A percentile compares a stretch with the other conserved stretches of the same genome.
Evolutionary conservation across 306 rosid genomes (phyloP).

Genomic region (Nissolia schottii): DNA sequence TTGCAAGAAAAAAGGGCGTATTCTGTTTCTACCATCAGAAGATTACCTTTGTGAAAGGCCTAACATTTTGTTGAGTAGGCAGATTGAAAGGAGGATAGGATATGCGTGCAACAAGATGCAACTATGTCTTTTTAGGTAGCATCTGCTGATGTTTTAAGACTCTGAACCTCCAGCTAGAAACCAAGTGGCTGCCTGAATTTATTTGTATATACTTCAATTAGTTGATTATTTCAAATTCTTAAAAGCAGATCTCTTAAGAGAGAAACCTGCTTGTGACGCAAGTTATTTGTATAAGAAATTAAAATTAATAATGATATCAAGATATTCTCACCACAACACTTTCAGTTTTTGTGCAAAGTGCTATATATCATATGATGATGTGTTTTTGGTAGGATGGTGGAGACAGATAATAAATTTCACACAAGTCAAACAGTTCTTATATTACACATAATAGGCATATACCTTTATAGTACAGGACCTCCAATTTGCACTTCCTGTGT

Average conservation of each 20-base stretch:
- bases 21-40: constrained; percentile 5
- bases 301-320: background rate
- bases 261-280: background rate
- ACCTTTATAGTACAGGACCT: background rate
- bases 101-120: background rate
- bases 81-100: background rate
- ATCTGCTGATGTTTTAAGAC: background rate
- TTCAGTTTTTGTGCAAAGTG: background rate
- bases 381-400: background rate
- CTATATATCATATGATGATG: background rate
- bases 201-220: constrained; percentile 17
- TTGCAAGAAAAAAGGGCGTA: background rate
- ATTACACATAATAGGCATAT: background rate
- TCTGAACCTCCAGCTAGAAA: background rate
- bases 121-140: background rate
- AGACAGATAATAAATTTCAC: background rate
- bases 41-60: constrained; percentile 3
- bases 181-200: background rate
- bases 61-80: constrained; percentile 23
- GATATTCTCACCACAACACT: background rate
- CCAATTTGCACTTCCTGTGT: background rate
- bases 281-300: constrained; percentile 19
- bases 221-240: constrained; percentile 16
- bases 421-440: background rate
- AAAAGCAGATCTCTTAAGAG: background rate